phyloP scores from a whole-genome alignment of 495 filamentous ascomycete genomes.

The Elasticomyces elasticus region DNA sequence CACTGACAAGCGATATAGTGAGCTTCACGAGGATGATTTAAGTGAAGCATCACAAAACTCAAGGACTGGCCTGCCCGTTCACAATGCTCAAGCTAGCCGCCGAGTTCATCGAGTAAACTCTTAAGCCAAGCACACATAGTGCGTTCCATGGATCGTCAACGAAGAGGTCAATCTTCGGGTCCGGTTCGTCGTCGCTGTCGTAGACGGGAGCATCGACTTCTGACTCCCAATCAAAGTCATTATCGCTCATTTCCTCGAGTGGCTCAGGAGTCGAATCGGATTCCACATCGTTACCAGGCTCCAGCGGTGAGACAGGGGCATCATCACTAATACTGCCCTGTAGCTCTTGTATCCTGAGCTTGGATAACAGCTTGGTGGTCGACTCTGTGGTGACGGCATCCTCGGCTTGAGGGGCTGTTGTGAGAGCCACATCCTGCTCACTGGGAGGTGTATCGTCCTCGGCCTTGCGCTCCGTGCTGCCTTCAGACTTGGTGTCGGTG shows the following conservation, averaged over 20 bases:
- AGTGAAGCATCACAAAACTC: no score
- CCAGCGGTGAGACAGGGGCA: not conserved
- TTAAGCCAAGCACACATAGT: slow-evolving; percentile 65
- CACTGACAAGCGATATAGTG: not conserved
- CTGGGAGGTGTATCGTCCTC: not conserved
- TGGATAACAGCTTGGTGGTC: not conserved
- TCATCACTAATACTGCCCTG: not conserved
- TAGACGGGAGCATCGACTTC: slow-evolving; percentile 22
- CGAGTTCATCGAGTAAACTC: slow-evolving; percentile 42
- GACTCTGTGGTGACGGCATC: not conserved
- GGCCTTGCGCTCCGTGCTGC: not conserved
- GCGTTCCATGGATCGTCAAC: slow-evolving; percentile 69
- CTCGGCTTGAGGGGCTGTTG: not conserved
- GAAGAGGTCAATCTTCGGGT: slow-evolving; percentile 21
- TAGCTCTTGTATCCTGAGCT: not conserved
- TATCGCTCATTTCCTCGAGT: slow-evolving; percentile 13
- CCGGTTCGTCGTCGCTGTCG: not conserved
- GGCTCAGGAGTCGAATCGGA: not conserved
- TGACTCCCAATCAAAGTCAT: slow-evolving; percentile 32
- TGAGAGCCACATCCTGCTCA: not conserved
- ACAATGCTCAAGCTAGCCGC: slow-evolving; percentile 12
- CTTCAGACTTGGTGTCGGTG: not conserved
- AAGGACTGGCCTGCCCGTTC: slow-evolving; percentile 4
- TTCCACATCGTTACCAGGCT: not conserved
- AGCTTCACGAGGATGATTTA: no score